phyloP scores from a whole-genome alignment of 176 grass and related monocot genomes.

The Hsuehochloa calcarea region DNA sequence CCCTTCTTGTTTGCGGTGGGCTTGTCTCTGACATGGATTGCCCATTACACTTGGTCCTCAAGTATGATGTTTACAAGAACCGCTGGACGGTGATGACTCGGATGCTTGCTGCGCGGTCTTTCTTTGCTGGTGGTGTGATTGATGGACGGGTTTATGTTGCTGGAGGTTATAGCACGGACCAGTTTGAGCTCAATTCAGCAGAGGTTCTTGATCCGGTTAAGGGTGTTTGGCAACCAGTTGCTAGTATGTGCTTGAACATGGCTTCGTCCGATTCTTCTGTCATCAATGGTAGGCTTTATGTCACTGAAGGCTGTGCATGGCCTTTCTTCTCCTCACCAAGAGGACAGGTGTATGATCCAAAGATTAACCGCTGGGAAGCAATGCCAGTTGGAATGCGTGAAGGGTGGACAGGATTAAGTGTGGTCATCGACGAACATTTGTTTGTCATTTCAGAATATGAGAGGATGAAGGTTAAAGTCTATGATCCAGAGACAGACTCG shows the following conservation, averaged over 20 bases:
- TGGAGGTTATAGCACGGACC: conserved; percentile 79
- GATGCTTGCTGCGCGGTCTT: conserved; percentile 79
- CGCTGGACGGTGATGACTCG: conserved; percentile 65
- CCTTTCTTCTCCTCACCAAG: conserved; percentile 84
- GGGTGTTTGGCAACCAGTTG: conserved; percentile 56
- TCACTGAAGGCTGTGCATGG: conserved; percentile 85
- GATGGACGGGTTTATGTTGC: conserved; percentile 70
- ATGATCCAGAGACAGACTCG: conserved; percentile 56
- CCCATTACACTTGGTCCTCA: conserved; percentile 78
- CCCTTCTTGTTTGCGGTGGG: conserved; percentile 81
- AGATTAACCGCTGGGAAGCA: conserved; percentile 54
- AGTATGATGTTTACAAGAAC: conserved; percentile 67
- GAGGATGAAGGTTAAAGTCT: conserved; percentile 80
- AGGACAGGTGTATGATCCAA: conserved; percentile 75
- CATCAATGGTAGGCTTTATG: conserved; percentile 54
- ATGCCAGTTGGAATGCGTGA: conserved; percentile 89
- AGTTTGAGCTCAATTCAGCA: conserved; percentile 75
- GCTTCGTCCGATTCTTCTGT: conserved; percentile 79
- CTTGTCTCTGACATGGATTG: conserved; percentile 98
- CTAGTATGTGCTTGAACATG: conserved; percentile 81
- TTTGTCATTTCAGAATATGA: conserved; percentile 90
- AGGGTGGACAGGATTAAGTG: conserved; percentile 80
- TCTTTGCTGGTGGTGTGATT: conserved; percentile 86
- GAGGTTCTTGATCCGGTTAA: conserved; percentile 69
- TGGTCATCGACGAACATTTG: conserved; percentile 45